Conservation (phyloP, 2,329 filamentous ascomycete species). For the Venturia nashicola region DNA sequence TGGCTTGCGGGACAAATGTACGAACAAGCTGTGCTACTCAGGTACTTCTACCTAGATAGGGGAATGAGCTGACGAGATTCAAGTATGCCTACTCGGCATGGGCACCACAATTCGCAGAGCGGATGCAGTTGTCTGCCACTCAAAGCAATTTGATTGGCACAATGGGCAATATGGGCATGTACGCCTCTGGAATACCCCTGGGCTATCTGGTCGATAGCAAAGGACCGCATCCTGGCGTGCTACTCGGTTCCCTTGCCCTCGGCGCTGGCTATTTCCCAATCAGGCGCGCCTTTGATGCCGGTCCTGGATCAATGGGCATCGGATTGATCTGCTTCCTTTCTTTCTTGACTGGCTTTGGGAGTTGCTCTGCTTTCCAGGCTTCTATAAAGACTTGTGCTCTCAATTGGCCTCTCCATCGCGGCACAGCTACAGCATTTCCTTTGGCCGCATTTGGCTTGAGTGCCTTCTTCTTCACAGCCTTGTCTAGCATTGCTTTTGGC, state of each 20-base stretch:
- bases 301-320: conserved; percentile 44
- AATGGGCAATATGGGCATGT: conserved; percentile 88
- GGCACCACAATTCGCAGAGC: conserved; percentile 88
- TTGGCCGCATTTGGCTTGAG: conserved; percentile 87
- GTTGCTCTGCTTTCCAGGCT: conserved; percentile 81
- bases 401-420: conserved; percentile 84
- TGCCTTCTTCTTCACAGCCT: conserved; percentile 85
- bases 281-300: conserved; percentile 62
- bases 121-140: conserved; percentile 77
- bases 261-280: conserved; percentile 77
- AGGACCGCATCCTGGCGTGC: conserved; percentile 66
- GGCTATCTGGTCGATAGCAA: conserved; percentile 76
- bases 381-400: conserved; percentile 74
- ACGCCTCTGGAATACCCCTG: conserved; percentile 76
- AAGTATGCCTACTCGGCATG: conserved; percentile 98
- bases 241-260: conserved; percentile 62
- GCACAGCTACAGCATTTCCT: conserved; percentile 88
- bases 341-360: conserved; percentile 75
- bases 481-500: conserved; percentile 67
- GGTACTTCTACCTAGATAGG: background rate
- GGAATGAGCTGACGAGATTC: conserved; percentile 10
- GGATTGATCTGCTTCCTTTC: conserved; percentile 64
- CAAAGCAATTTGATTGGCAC: conserved; percentile 80
- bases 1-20: conserved; percentile 91
- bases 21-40: conserved; percentile 16